Evolutionary conservation across 805 yeast species (phyloP).

Genomic region (Nakazawaea wyomingensis): DNA sequence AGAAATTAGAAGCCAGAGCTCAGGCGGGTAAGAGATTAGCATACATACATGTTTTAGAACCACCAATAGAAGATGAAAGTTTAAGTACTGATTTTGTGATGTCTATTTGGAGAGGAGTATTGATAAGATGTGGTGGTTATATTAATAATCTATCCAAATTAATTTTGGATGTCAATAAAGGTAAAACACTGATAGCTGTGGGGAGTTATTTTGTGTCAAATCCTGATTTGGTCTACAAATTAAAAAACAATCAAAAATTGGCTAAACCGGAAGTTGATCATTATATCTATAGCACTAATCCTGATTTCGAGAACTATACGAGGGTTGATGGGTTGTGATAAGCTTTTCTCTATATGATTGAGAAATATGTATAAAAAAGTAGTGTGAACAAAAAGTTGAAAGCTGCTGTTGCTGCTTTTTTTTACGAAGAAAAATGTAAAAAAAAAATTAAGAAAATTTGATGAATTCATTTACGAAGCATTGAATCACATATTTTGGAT

Average conservation of each 20-base stretch:
- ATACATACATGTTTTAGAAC: slow-evolving; percentile 32
- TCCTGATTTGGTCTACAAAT: slow-evolving; percentile 32
- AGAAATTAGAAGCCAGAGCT: slow-evolving; percentile 28
- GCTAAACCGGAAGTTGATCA: too few relatives aligned
- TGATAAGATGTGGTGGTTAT: slow-evolving; percentile 35
- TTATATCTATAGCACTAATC: too few relatives aligned
- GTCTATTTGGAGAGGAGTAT: slow-evolving; percentile 39
- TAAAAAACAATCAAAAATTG: slow-evolving; percentile 26
- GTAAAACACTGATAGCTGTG: slow-evolving; percentile 36
- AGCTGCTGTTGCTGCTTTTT: too few relatives aligned
- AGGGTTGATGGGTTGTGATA: too few relatives aligned
- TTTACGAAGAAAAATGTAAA: too few relatives aligned
- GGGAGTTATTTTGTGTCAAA: slow-evolving; percentile 33
- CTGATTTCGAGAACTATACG: too few relatives aligned
- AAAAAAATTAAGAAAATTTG: background rate
- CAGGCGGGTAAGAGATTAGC: slow-evolving; percentile 26
- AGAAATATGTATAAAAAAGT: too few relatives aligned
- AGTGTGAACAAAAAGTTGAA: too few relatives aligned
- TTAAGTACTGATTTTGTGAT: slow-evolving; percentile 31
- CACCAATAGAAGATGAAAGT: slow-evolving; percentile 22
- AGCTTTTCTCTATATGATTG: too few relatives aligned
- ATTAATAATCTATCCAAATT: slow-evolving; percentile 13
- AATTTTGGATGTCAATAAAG: slow-evolving; percentile 11
- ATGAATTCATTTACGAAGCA: too few relatives aligned
- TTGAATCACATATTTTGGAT: too few relatives aligned